Base-by-base conservation (phyloP, 768 basidiomycete genomes). In the Termitomyces heimii region DNA sequence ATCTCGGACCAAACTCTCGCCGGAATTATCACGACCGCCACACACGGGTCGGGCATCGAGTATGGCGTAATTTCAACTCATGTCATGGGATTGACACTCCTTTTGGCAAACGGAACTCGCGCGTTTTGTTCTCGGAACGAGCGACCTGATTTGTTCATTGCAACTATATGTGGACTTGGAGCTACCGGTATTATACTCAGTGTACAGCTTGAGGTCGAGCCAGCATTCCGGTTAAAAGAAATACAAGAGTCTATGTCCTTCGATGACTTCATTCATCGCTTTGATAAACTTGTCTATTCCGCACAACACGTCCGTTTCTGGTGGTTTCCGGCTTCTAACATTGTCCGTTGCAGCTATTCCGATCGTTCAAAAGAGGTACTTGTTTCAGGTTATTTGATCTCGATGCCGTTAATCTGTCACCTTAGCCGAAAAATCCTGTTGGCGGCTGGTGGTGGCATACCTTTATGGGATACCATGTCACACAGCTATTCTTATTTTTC, bases 1-100 rank as follows among this genome's bases (percentile, higher is more conserved):
- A 98, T 99, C 65, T 96, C 94, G 35, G 94, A 97, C 69, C 96
- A 98, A 70, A 92, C 94, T 3, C 79, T 99, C 61, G 95, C 84
- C 28, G 97, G 97, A 44, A 83, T 94, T 64, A 79, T 98, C 65
- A 86, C 93, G 14, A 99, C 97, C 60, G 93, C 93, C 8, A 95
- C 95, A 0, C 97, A 99, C 76, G 97, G 95, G 53, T 86, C 92
- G 13, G 96, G 97, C 42, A 77, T 89, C 57, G 67, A 73, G 44
- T 95, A 82, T 73, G 83, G 84, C 54, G 89, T 92, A 60, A 82
- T 98, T 61, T 92, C 93, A 12, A 86, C 86, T 20, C 82, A 88
- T 62, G 92, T 94, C 54, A 77, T 82, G 63, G 83, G 88, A 4
- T 73, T 98, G 60, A 82, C 84, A 7, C 66, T 98, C 48, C 76